phyloP scores from a whole-genome alignment of 371 early-diverging fungal genomes.

The Rhizopus delemar region DNA sequence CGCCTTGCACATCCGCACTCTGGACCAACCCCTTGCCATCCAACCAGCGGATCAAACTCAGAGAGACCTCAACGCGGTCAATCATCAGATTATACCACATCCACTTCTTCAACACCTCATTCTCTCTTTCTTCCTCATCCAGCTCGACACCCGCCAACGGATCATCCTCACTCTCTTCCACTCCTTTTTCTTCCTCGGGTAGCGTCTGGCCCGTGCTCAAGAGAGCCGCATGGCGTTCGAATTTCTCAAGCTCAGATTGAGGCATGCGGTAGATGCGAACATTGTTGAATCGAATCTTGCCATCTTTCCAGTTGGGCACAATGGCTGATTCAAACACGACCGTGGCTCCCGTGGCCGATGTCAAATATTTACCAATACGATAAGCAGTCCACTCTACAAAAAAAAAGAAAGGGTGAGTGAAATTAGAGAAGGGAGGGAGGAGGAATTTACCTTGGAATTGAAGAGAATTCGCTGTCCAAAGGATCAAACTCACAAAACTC shows the following conservation, averaged over 20 bases:
- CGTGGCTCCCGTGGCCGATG: constrained; percentile 79
- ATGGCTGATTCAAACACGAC: constrained; percentile 91
- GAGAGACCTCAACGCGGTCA: constrained; percentile 81
- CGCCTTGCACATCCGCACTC: constrained; percentile 81
- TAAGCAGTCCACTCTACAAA: constrained; percentile 77
- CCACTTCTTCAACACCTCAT: constrained; percentile 42
- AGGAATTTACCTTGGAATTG: constrained; percentile 78
- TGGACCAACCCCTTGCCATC: constrained; percentile 90
- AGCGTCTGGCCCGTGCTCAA: constrained; percentile 17
- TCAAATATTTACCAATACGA: constrained; percentile 76
- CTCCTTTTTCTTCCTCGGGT: constrained; percentile 5
- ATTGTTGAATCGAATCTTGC: constrained; percentile 85
- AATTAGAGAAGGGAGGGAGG: too few relatives aligned
- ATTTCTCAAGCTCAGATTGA: constrained; percentile 42
- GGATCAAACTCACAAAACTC: constrained; percentile 80
- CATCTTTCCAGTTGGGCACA: constrained; percentile 87
- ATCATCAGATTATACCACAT: constrained; percentile 82
- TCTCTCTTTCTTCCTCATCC: constrained; percentile 47
- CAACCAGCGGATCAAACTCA: constrained; percentile 88
- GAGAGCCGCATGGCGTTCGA: constrained; percentile 40
- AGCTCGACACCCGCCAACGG: constrained; percentile 46
- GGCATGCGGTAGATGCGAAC: constrained; percentile 66
- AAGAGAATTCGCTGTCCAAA: constrained; percentile 83
- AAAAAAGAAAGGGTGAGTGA: background rate
- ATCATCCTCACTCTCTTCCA: constrained; percentile 24